A percentile compares a stretch with the other conserved stretches of the same genome.
Conservation (phyloP, 2,329 filamentous ascomycete species). For the Penicillium sp. region DNA sequence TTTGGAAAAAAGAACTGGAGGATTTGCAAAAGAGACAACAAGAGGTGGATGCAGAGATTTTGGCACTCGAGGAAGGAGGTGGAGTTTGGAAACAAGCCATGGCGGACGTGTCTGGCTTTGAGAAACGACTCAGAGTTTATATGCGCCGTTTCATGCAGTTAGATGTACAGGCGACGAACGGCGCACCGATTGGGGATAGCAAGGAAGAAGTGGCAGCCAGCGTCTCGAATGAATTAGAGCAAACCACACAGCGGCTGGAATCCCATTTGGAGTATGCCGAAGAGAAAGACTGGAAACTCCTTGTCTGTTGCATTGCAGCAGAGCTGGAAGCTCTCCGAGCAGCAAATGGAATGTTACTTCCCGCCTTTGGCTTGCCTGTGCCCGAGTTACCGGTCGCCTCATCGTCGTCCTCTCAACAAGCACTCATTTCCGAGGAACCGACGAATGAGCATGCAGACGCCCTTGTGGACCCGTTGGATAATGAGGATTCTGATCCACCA, state of each 20-base stretch:
- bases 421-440: neutral
- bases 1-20: constrained; percentile 54
- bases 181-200: constrained; percentile 9
- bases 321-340: constrained; percentile 57
- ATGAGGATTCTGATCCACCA: constrained; percentile 37
- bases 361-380: constrained; percentile 31
- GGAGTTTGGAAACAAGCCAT: constrained; percentile 59
- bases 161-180: constrained; percentile 20
- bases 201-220: constrained; percentile 27
- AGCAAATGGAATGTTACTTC: constrained; percentile 38
- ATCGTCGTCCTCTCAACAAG: constrained; percentile 1
- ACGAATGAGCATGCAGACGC: constrained; percentile 6
- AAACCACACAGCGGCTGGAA: constrained; percentile 49
- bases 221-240: constrained; percentile 48
- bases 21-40: constrained; percentile 45
- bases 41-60: constrained; percentile 53
- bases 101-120: constrained; percentile 54
- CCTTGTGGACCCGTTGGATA: constrained; percentile 21
- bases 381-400: constrained; percentile 17
- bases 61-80: constrained; percentile 60
- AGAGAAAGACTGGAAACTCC: constrained; percentile 58
- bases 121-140: constrained; percentile 31
- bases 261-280: constrained; percentile 52
- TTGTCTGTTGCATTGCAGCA: constrained; percentile 62
- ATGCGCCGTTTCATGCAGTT: constrained; percentile 35